These are phyloP conservation scores for Calonectria pseudoreteaudii DNA, from an alignment of 2,329 filamentous ascomycete genomes.

Conservation along the genomic window DNA sequence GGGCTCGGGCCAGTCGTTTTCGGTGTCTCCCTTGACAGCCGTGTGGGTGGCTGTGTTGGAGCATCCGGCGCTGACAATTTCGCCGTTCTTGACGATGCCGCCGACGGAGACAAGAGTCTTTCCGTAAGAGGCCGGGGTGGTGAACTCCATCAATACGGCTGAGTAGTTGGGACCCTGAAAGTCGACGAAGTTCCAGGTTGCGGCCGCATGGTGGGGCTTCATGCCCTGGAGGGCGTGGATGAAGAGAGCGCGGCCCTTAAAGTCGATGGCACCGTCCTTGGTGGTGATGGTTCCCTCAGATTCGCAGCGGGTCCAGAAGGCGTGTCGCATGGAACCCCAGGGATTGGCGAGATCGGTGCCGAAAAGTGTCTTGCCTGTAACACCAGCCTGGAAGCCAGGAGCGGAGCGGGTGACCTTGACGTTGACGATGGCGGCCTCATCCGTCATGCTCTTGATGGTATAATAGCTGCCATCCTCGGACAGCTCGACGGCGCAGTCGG, in stretches of 20 bases:
- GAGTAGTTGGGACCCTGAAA: conserved; percentile 91
- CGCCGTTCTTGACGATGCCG: conserved; percentile 82
- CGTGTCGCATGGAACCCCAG: conserved; percentile 93
- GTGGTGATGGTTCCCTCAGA: conserved; percentile 88
- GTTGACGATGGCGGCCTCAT: conserved; percentile 85
- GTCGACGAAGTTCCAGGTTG: conserved; percentile 92
- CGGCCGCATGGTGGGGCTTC: conserved; percentile 97
- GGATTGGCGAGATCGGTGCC: conserved; percentile 88
- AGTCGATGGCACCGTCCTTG: conserved; percentile 82
- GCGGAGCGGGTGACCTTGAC: conserved; percentile 80
- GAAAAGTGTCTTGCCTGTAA: conserved; percentile 85
- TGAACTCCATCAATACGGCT: conserved; percentile 95
- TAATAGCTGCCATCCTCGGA: conserved; percentile 86
- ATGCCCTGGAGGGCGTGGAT: conserved; percentile 93
- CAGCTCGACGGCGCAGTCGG: conserved; percentile 86
- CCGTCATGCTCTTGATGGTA: conserved; percentile 90
- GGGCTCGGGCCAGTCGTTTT: conserved; percentile 92
- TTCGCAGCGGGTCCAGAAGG: conserved; percentile 91
- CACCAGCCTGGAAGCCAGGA: conserved; percentile 87
- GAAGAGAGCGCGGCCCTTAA: conserved; percentile 84
- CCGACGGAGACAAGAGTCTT: conserved; percentile 86
- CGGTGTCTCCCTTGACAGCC: conserved; percentile 75
- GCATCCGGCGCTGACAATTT: conserved; percentile 80
- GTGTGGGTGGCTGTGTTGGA: conserved; percentile 76
- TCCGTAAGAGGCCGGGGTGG: conserved; percentile 92